Conservation (phyloP, 106 monocot genomes). For the Vanilla planifolia region DNA sequence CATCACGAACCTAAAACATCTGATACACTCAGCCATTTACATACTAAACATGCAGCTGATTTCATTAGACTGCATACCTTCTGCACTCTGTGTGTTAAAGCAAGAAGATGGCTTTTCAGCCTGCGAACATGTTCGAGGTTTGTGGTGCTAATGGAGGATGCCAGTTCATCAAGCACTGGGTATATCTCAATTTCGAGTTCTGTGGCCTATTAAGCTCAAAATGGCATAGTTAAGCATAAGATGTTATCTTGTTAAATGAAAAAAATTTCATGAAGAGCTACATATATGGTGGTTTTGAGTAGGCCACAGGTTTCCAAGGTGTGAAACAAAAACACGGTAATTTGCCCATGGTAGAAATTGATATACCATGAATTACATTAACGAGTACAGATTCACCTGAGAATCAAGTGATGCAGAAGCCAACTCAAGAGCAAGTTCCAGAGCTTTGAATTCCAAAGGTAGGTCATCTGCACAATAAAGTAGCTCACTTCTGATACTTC, state of each 20-base stretch:
- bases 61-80: slow-evolving; percentile 21
- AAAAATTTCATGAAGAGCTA: no score
- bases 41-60: background rate
- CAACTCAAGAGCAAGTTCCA: slow-evolving; percentile 67
- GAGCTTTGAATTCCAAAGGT: slow-evolving; percentile 66
- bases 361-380: no score
- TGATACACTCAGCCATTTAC: background rate
- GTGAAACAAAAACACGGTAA: no score
- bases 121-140: slow-evolving; percentile 42
- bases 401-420: slow-evolving; percentile 54
- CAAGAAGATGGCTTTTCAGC: slow-evolving; percentile 48
- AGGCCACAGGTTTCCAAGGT: no score
- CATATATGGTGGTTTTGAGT: no score
- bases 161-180: slow-evolving; percentile 51
- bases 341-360: no score
- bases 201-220: slow-evolving; percentile 26
- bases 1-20: slow-evolving; percentile 38
- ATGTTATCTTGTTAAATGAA: background rate
- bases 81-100: slow-evolving; percentile 45
- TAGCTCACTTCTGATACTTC: background rate
- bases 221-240: background rate
- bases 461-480: slow-evolving; percentile 33
- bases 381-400: slow-evolving; percentile 45
- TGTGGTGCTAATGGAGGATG: slow-evolving; percentile 24
- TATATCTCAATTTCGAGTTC: slow-evolving; percentile 35